Evolutionary conservation across 495 filamentous ascomycete genomes (phyloP), one percentile per base, ranked within the genome.

Genomic region (Bacidia gigantensis): DNA sequence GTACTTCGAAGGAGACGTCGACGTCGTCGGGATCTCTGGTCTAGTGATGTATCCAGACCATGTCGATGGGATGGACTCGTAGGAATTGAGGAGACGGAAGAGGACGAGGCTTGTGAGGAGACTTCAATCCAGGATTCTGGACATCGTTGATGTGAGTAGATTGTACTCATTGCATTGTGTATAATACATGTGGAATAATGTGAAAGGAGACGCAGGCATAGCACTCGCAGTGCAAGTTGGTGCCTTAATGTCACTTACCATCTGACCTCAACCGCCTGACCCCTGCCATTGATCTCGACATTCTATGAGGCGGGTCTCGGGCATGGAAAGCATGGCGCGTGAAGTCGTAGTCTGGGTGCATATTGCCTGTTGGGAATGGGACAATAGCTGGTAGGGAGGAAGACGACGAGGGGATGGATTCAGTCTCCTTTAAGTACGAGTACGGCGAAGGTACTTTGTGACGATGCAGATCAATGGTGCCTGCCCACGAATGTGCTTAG

Each of bases 71-170:
- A 84, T 51, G 95, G 89, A 49, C 94, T 89, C 47, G 83, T 82
- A 11, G 66, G 68, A 21, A 68, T 70, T 18, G 87, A 94, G 11
- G 89, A 95, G n/a, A 92, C 70, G 26, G 80, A 84, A 12, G 92
- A 94, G 10, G 89, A 90, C 1, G 89, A 95, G 20, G 90, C 87
- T 53, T 93, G 87, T 1, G 92, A 97, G 43, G 86, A 76, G 51
- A 98, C 80, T 65, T 98, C 92, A 62, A 98, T 81, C 92, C 92
- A 98, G 1, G 90, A 96, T 68, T 96, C 92, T 89, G 77, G 62
- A 60, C 71, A 74, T 62, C 74, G 63, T 26, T 62, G 67, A 35
- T 72, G 67, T 77, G 72, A 75, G 71, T 75, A 76, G 69, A 74
- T 72, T 48, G 47, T 58, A 48, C 56, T 55, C 60, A 60, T 62